These are phyloP conservation scores for Solanum infundibuliforme DNA, from an alignment of 257 asterid genomes.

Conservation along the genomic window DNA sequence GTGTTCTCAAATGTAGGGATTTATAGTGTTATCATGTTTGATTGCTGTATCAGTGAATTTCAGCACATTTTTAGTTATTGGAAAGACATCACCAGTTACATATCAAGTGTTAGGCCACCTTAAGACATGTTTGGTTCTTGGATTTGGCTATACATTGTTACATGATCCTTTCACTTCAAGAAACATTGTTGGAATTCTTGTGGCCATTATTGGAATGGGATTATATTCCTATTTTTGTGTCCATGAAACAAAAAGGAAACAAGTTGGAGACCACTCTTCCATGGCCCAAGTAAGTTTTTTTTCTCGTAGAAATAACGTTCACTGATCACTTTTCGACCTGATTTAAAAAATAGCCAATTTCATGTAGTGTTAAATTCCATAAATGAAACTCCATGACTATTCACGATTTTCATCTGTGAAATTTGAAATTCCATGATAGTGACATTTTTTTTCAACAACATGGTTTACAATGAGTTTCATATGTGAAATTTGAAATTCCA, in stretches of 20 bases:
- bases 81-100: constrained; percentile 93
- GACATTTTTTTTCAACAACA: background rate
- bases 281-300: constrained; percentile 29
- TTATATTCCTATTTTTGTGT: constrained; percentile 77
- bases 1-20: constrained; percentile 30
- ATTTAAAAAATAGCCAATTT: background rate
- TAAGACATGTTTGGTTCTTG: constrained; percentile 85
- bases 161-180: constrained; percentile 81
- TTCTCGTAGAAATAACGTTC: background rate
- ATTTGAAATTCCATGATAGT: background rate
- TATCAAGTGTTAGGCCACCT: constrained; percentile 87
- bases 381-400: background rate
- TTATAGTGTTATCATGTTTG: constrained; percentile 70
- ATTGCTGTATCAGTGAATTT: constrained; percentile 88
- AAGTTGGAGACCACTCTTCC: constrained; percentile 28
- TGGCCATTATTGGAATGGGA: constrained; percentile 83
- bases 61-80: constrained; percentile 87
- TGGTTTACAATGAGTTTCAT: too few relatives aligned
- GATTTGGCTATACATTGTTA: constrained; percentile 68
- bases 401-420: background rate
- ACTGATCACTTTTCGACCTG: background rate
- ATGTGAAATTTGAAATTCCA: too few relatives aligned
- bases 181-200: constrained; percentile 60
- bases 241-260: constrained; percentile 59
- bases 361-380: background rate